Base-by-base conservation (phyloP, 2,329 filamentous ascomycete genomes). In the Nemania abortiva region DNA sequence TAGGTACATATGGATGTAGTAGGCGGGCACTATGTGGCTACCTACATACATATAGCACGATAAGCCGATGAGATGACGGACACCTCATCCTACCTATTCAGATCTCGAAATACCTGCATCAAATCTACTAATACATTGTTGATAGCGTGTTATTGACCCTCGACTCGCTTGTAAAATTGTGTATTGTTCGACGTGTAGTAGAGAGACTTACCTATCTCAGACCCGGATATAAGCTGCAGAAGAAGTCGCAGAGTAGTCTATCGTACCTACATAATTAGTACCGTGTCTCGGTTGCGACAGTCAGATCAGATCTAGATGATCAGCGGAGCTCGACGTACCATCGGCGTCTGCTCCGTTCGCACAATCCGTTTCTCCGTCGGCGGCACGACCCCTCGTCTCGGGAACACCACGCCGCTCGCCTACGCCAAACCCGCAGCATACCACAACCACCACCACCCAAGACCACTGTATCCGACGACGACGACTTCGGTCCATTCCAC, bases 261-360 rank as follows among this genome's bases (percentile, higher is more conserved):
- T 5, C 24, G 24, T 18, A 15, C 39, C 13, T 11, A 18, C 5
- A 42, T 49, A 6, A 18, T 22, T 9, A 18, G 15, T 18, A 11
- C n/a, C 20, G 20, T 24, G 29, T 55, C 42, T 61, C n/a, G 20
- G 50, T 34, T 34, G 42, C 56, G 52, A 39, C 34, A 34, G 27
- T 27, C 4, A 13, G 49, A 52, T 27, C 31, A 42, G 39, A 31
- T 11, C 57, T 72, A 68, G 54, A 72, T 72, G 70, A 72, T 54
- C 50, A n/a, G 55, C 39, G 56, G 63, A 39, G 57, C 53, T 58
- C 65, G 63, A 69, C 59, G 60, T 59, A 56, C 62, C 57, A 34
- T 65, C 56, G 59, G 65, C 45, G 56, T 52, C 61, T 65, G 42
- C 64, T 69, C 72, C 60, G 60, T 70, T 57, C 54, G 49, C 65